These are phyloP conservation scores for Phytophthora colocasiae DNA, from an alignment of 352 stramenopile species.

Conservation along the genomic window DNA sequence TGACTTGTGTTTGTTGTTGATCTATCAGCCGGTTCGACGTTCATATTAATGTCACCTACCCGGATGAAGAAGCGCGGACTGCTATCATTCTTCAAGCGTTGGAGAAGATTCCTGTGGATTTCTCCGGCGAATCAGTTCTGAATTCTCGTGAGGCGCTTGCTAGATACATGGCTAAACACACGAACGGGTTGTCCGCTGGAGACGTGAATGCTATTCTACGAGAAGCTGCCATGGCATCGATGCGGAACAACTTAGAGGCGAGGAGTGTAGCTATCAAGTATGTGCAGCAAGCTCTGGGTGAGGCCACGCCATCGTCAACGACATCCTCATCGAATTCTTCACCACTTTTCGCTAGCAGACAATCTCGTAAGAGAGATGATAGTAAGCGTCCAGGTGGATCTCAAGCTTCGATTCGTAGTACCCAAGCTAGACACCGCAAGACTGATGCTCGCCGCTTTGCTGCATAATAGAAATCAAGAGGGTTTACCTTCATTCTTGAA, in stretches of 20 bases:
- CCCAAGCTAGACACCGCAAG: conserved; percentile 47
- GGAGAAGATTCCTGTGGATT: conserved; percentile 63
- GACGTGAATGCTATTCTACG: conserved; percentile 74
- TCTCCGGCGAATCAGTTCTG: conserved; percentile 41
- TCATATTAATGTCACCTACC: conserved; percentile 73
- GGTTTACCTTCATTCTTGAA: too few species aligned
- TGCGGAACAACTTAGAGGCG: conserved; percentile 66
- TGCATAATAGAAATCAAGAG: conserved; percentile 31
- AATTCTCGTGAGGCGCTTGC: conserved; percentile 47
- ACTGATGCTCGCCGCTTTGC: conserved; percentile 53
- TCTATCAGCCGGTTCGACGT: conserved; percentile 78
- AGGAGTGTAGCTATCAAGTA: conserved; percentile 50
- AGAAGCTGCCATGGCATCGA: conserved; percentile 78
- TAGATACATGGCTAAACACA: conserved; percentile 59
- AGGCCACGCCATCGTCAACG: conserved; percentile 21
- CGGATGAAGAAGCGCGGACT: conserved; percentile 56
- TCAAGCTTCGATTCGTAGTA: conserved; percentile 29
- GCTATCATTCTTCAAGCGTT: conserved; percentile 63
- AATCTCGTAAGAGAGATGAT: conserved; percentile 22
- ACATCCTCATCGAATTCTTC: conserved; percentile 15
- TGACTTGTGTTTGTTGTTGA: conserved; percentile 11
- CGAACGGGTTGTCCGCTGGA: conserved; percentile 56
- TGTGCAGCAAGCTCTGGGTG: conserved; percentile 37
- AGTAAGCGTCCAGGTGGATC: conserved; percentile 13
- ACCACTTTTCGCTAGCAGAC: conserved; percentile 27